A percentile compares a stretch with the other conserved stretches of the same genome.
These are phyloP conservation scores for Gleditsia sinensis DNA, from an alignment of 306 rosid species.

Conservation along the genomic window DNA sequence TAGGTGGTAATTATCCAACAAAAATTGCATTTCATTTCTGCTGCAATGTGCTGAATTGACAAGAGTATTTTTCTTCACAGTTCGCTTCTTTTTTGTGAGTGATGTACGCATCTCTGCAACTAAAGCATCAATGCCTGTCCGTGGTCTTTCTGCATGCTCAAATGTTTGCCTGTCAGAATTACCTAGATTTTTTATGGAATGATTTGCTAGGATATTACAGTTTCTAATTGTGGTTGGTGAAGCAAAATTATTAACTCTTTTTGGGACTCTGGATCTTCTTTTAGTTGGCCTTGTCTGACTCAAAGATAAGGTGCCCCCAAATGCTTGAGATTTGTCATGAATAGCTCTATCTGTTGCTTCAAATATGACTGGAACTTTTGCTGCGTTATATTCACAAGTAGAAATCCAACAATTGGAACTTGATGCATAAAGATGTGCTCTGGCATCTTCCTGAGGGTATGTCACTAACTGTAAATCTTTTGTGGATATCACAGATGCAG, in stretches of 20 bases:
- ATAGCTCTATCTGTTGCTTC: conserved; percentile 23
- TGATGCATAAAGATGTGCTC: conserved; percentile 39
- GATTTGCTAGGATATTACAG: conserved; percentile 31
- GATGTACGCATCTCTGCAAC: conserved; percentile 47
- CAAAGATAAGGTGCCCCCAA: conserved; percentile 33
- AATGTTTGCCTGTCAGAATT: conserved; percentile 30
- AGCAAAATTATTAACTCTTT: conserved; percentile 40
- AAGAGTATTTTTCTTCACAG: conserved; percentile 37
- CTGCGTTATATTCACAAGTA: conserved; percentile 37
- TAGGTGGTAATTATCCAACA: conserved; percentile 32
- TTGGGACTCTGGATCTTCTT: conserved; percentile 60
- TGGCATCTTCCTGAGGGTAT: conserved; percentile 33
- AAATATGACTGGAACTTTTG: conserved; percentile 22
- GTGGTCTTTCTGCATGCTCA: conserved; percentile 41
- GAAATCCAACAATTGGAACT: conserved; percentile 36
- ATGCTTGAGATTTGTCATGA: conserved; percentile 36
- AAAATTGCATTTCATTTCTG: conserved; percentile 39
- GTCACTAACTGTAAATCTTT: conserved; percentile 29
- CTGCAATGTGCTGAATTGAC: conserved; percentile 41
- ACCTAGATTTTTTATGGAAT: conserved; percentile 30
- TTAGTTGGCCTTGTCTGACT: conserved; percentile 45
- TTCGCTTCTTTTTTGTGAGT: conserved; percentile 65
- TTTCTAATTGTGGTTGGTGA: conserved; percentile 41
- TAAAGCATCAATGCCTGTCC: conserved; percentile 58
- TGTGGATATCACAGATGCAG: conserved; percentile 31